Conservation (phyloP, 306 rosid species). For the Glycine latifolia region DNA sequence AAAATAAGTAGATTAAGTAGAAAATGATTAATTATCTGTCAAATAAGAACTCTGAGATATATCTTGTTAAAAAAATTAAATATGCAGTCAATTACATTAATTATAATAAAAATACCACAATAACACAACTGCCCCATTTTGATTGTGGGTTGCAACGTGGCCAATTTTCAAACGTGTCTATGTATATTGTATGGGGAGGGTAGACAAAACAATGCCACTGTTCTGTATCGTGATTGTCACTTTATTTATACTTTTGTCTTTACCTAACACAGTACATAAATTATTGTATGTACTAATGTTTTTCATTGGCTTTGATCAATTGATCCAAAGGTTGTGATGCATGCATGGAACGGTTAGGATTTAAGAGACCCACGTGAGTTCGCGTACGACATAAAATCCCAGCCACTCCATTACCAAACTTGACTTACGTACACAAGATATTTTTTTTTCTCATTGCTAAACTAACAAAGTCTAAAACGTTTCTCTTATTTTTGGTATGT, state of each 20-base stretch:
- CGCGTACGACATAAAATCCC: background rate
- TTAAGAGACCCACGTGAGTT: conserved; percentile 1
- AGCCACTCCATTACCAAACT: background rate
- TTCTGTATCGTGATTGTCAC: too few species aligned
- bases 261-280: background rate
- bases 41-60: too few species aligned
- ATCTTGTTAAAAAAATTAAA: too few species aligned
- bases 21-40: too few species aligned
- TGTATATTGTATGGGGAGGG: background rate
- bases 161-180: background rate
- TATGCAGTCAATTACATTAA: too few species aligned
- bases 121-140: too few species aligned
- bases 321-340: background rate
- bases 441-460: background rate
- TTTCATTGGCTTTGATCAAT: background rate
- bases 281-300: background rate
- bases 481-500: background rate
- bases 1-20: too few species aligned
- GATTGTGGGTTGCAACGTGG: too few species aligned
- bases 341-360: conserved; percentile 22
- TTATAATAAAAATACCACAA: too few species aligned
- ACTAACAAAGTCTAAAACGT: background rate
- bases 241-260: background rate
- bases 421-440: background rate
- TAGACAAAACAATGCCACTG: background rate